Evolutionary conservation across 2,329 filamentous ascomycete genomes (phyloP).

Genomic region (Xylariaceae sp.): DNA sequence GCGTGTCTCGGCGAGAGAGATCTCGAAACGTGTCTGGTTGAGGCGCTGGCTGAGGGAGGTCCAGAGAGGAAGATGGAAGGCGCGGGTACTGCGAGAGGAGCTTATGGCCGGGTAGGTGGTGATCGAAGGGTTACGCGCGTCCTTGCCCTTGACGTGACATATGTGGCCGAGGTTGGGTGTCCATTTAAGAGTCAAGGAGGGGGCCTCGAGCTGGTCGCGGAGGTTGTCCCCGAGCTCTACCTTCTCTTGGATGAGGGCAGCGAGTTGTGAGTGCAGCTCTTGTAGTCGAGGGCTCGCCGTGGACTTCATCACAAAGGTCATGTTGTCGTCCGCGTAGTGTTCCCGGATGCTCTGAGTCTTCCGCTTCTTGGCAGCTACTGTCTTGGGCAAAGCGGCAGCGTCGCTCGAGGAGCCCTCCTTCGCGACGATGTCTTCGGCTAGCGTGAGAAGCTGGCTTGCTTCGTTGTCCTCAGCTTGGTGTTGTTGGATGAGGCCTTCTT

Average conservation of each 20-base stretch:
- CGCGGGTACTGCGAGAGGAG: constrained; percentile 77
- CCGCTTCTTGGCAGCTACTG: constrained; percentile 35
- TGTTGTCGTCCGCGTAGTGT: constrained; percentile 53
- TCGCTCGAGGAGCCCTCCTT: constrained; percentile 60
- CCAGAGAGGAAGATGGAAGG: constrained; percentile 83
- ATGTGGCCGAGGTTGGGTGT: constrained; percentile 84
- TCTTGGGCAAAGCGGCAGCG: constrained; percentile 52
- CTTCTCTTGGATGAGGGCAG: constrained; percentile 57
- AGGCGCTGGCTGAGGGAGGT: constrained; percentile 73
- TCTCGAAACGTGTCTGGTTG: constrained; percentile 71
- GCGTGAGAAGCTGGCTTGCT: constrained; percentile 62
- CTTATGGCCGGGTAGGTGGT: constrained; percentile 47
- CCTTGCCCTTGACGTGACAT: constrained; percentile 83
- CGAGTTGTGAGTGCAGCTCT: constrained; percentile 65
- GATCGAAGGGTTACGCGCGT: constrained; percentile 38
- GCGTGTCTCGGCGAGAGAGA: constrained; percentile 77
- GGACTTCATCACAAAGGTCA: constrained; percentile 63
- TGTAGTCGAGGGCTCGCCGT: constrained; percentile 63
- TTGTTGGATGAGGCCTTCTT: constrained; percentile 79
- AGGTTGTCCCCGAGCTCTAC: constrained; percentile 55
- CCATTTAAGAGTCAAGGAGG: constrained; percentile 76
- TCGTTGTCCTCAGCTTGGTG: constrained; percentile 73
- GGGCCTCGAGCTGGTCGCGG: constrained; percentile 54
- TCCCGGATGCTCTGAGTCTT: constrained; percentile 46
- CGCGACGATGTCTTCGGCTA: constrained; percentile 68